Percentiles rank a stretch among this genome's conserved stretches.
These are phyloP conservation scores for Ophiocordyceps camponoti-rufipedis DNA, from an alignment of 2,329 filamentous ascomycete species.

Conservation along the genomic window DNA sequence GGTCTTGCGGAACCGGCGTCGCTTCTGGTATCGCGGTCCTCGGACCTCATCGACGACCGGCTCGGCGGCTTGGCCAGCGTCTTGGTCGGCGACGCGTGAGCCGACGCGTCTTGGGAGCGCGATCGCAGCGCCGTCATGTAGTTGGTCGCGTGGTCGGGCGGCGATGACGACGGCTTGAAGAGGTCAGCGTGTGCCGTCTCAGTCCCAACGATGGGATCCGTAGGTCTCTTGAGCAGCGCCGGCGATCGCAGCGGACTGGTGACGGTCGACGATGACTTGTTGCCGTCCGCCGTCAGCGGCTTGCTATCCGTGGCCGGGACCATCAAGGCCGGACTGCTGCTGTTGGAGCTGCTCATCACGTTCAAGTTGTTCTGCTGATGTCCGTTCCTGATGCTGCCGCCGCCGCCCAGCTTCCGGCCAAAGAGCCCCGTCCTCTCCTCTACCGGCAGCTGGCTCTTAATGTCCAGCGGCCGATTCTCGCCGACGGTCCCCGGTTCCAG, in stretches of 20 bases:
- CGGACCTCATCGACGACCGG: constrained; percentile 32
- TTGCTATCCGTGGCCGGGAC: too few relatives aligned
- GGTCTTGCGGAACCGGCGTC: constrained; percentile 7
- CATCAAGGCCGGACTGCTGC: constrained; percentile 11
- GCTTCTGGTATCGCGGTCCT: constrained; percentile 11
- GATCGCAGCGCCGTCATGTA: constrained; percentile 52
- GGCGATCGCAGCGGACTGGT: constrained; percentile 16
- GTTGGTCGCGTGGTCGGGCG: constrained; percentile 40
- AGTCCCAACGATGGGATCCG: constrained; percentile 47
- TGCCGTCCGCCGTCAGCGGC: constrained; percentile 26
- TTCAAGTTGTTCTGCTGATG: constrained; percentile 7
- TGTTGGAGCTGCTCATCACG: neutral
- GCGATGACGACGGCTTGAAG: constrained; percentile 35
- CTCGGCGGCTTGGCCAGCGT: constrained; percentile 22
- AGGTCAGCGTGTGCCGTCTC: constrained; percentile 50
- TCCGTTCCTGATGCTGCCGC: constrained; percentile 6
- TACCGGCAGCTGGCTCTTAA: constrained; percentile 31
- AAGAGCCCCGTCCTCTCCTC: constrained; percentile 28
- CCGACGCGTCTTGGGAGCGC: constrained; percentile 37
- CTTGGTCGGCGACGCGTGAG: constrained; percentile 14
- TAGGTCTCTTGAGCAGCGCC: constrained; percentile 23
- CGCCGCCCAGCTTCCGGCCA: constrained; percentile 23
- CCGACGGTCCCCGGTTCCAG: constrained; percentile 20
- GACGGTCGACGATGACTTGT: constrained; percentile 16
- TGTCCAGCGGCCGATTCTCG: constrained; percentile 27